A percentile compares a stretch with the other conserved stretches of the same genome.
Evolutionary conservation across 2,329 filamentous ascomycete genomes (phyloP).

Genomic region (Falciphora oryzae): DNA sequence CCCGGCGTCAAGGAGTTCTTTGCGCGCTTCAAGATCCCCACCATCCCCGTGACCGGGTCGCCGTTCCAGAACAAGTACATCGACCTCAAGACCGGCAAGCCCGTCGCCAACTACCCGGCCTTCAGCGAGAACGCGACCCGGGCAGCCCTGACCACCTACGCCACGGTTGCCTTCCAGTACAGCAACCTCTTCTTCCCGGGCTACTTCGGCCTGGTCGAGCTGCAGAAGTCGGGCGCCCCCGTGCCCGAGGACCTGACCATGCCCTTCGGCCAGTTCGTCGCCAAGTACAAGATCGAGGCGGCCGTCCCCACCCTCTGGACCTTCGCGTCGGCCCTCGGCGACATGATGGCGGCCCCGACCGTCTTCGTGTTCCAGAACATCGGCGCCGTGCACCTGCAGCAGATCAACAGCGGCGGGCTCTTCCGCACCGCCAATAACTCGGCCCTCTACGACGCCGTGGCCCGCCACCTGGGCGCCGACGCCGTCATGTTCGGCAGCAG

Average conservation of each 20-base stretch:
- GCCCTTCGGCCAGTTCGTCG: constrained; percentile 38
- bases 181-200: constrained; percentile 22
- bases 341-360: constrained; percentile 33
- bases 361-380: constrained; percentile 37
- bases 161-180: constrained; percentile 21
- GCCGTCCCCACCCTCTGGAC: constrained; percentile 29
- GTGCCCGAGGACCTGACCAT: constrained; percentile 38
- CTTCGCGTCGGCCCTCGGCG: constrained; percentile 34
- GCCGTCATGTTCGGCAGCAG: constrained; percentile 28
- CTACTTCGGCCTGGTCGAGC: constrained; percentile 27
- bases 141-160: constrained; percentile 15
- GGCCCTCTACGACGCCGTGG: constrained; percentile 28
- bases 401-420: neutral
- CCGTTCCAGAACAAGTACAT: constrained; percentile 19
- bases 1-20: constrained; percentile 32
- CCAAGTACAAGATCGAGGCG: constrained; percentile 36
- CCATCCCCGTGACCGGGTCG: constrained; percentile 12
- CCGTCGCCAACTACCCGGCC: constrained; percentile 17
- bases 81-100: constrained; percentile 29
- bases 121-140: constrained; percentile 12
- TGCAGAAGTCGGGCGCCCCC: constrained; percentile 22
- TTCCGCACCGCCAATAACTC: constrained; percentile 21
- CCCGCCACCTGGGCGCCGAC: constrained; percentile 23
- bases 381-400: constrained; percentile 16
- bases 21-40: constrained; percentile 30